Evolutionary conservation across 257 asterid species (phyloP), one percentile per base, ranked within the genome.

Genomic region (Handroanthus guayacan): DNA sequence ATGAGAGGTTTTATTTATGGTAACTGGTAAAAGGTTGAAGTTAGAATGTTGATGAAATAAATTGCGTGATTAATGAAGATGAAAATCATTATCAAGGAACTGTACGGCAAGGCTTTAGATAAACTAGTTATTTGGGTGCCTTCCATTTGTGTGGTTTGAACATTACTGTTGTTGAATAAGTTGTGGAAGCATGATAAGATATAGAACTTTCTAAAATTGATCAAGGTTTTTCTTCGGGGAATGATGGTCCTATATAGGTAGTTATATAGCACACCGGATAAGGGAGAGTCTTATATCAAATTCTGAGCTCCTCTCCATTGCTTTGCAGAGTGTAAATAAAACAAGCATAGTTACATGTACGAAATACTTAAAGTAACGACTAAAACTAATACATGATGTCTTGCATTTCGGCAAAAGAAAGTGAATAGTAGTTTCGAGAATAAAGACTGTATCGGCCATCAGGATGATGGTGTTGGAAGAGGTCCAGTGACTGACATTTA

Each of bases 381-480:
- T 58, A n/a, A 45, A 37, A 64, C 17, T 45, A 70, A 54, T 65
- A 11, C 20, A n/a, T 17, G 9, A 11, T 64, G 34, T 50, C 44
- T 17, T 65, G 72, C 38, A 31, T 55, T 65, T 52, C 4, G 7
- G 16, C 47, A 47, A 12, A 55, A 38, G 25, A 50, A 18, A 48
- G 25, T 16, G 20, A 12, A 20, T 6, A 20, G 43, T 45, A 68
- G 6, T 39, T 71, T 66, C 14, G 18, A 64, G 69, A 63, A 36
- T 54, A 54, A 64, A 54, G 51, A 62, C 9, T 57, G 7, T 2
- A 63, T 43, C 13, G 1, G 37, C 62, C 20, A 5, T 54, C 20
- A 16, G 66, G 76, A 72, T 50, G 76, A 72, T 60, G 43, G 69
- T 2, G 34, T 13, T 68, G 18, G 47, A 68, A 7, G 47, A 41